Percentiles rank a stretch among this genome's conserved stretches.
Conservation (phyloP, 2,329 filamentous ascomycete genomes). For the Calonectria pseudoreteaudii region DNA sequence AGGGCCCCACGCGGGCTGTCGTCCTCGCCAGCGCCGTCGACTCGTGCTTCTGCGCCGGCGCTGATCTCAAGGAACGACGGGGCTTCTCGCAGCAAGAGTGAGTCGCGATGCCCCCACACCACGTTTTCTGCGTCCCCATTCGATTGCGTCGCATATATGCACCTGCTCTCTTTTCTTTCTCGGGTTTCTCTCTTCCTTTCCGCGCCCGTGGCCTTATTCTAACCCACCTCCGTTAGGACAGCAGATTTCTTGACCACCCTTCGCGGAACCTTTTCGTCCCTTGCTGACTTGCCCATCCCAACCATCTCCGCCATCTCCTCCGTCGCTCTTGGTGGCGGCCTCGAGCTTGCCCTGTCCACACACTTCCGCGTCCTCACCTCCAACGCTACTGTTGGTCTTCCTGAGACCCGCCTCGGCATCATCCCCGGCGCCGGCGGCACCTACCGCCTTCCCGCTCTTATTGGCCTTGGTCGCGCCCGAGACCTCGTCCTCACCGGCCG, state of each 20-base stretch:
- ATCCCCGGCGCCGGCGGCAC: slow-evolving; percentile 96
- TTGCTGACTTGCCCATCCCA: slow-evolving; percentile 84
- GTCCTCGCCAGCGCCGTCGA: slow-evolving; percentile 89
- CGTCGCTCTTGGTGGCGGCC: slow-evolving; percentile 88
- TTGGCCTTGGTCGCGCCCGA: slow-evolving; percentile 84
- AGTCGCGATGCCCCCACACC: slow-evolving; percentile 42
- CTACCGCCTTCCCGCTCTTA: slow-evolving; percentile 83
- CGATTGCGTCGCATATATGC: background rate
- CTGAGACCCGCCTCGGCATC: slow-evolving; percentile 93
- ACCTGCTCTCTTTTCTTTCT: background rate
- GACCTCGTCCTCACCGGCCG: slow-evolving; percentile 92
- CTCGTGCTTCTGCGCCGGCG: slow-evolving; percentile 90
- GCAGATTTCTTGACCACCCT: slow-evolving; percentile 81
- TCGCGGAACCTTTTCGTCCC: slow-evolving; percentile 78
- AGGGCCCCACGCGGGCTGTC: slow-evolving; percentile 79
- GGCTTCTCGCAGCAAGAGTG: slow-evolving; percentile 84
- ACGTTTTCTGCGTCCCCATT: background rate
- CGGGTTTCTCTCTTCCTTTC: background rate
- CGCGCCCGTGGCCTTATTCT: slow-evolving; percentile 8
- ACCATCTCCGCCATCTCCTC: slow-evolving; percentile 91
- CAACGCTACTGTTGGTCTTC: slow-evolving; percentile 82
- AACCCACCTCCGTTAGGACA: slow-evolving; percentile 66
- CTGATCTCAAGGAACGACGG: slow-evolving; percentile 89
- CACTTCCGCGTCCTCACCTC: slow-evolving; percentile 89
- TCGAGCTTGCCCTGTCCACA: slow-evolving; percentile 91